Evolutionary conservation across 257 asterid genomes (phyloP), one percentile per base, ranked within the genome.

Genomic region (Thymus mandschuricus): DNA sequence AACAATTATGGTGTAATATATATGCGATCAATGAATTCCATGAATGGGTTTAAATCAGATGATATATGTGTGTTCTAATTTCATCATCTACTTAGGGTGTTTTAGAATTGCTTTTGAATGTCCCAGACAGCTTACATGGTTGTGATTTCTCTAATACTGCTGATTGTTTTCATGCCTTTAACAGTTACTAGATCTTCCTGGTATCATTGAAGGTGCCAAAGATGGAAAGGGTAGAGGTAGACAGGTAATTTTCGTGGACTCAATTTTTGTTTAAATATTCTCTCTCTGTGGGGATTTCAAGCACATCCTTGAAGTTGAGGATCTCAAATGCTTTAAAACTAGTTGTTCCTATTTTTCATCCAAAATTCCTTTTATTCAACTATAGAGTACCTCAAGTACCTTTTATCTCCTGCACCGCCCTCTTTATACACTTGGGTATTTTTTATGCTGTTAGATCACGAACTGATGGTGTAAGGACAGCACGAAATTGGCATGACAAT

Each of bases 171-270:
- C 74, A 41, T 66, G 76, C 52, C 62, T 66, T 66, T 52, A 81
- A 76, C 91, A 95, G 99, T 80, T 95, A 50, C 80, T 95, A 82
- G 99, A 95, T 81, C 98, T 95, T 73, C 98, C 99, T 72, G 98
- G 99, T 72, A 95, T 92, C 83, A 95, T 95, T 75, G 99, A 95
- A 86, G 99, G 99, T 71, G 99, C 99, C 60, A 95, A 95, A 81
- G 99, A 95, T 80, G 99, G 99, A 73, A 95, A 95, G 80, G 99
- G 99, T 67, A 88, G 99, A 89, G 99, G 99, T 83, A 92, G 99
- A 73, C 99, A 95, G 98, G 99, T 92, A 88, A 75, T 66, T 70
- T 75, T 27, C 55, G 52, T 56, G 13, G 51, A 59, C 35, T 35
- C 63, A 41, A 2, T 51, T 27, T 72, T 50, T 27, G 54, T 10